Percentiles rank a stretch among this genome's conserved stretches.
Evolutionary conservation across 2,329 filamentous ascomycete genomes (phyloP).

Genomic region (Paecilomyces niveus): DNA sequence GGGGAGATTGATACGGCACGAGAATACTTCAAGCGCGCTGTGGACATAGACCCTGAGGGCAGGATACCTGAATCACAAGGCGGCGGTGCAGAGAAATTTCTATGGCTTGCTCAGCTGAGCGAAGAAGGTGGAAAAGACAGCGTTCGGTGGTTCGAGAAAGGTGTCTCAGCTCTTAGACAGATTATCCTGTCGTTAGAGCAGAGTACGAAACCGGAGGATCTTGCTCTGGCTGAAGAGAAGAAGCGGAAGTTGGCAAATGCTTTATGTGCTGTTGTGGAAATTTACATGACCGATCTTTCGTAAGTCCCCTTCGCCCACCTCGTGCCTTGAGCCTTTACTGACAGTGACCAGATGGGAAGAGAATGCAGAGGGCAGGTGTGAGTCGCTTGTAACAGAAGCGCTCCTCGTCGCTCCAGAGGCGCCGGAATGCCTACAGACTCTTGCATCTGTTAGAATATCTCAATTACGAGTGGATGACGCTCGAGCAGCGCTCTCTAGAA

Average conservation of each 20-base stretch:
- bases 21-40: slow-evolving; percentile 64
- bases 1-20: slow-evolving; percentile 74
- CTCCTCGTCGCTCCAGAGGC: slow-evolving; percentile 73
- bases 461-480: slow-evolving; percentile 76
- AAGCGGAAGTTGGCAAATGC: slow-evolving; percentile 77
- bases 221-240: slow-evolving; percentile 56
- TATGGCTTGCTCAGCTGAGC: slow-evolving; percentile 87
- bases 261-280: slow-evolving; percentile 89
- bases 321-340: slow-evolving; percentile 3
- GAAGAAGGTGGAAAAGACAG: slow-evolving; percentile 55
- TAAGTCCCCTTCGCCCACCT: slow-evolving; percentile 36
- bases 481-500: slow-evolving; percentile 66
- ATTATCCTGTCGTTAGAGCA: slow-evolving; percentile 61
- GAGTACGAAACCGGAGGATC: slow-evolving; percentile 30
- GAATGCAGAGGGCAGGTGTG: slow-evolving; percentile 83
- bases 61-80: slow-evolving; percentile 61
- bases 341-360: slow-evolving; percentile 57
- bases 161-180: slow-evolving; percentile 63
- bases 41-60: slow-evolving; percentile 70
- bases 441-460: slow-evolving; percentile 89
- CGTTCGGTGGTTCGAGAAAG: slow-evolving; percentile 55
- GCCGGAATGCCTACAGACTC: slow-evolving; percentile 87
- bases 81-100: slow-evolving; percentile 85
- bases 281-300: slow-evolving; percentile 98
- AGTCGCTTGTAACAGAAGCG: slow-evolving; percentile 83